Evolutionary conservation across 208 protist genomes (phyloP).

Genomic region (Trichomonas gallinae): DNA sequence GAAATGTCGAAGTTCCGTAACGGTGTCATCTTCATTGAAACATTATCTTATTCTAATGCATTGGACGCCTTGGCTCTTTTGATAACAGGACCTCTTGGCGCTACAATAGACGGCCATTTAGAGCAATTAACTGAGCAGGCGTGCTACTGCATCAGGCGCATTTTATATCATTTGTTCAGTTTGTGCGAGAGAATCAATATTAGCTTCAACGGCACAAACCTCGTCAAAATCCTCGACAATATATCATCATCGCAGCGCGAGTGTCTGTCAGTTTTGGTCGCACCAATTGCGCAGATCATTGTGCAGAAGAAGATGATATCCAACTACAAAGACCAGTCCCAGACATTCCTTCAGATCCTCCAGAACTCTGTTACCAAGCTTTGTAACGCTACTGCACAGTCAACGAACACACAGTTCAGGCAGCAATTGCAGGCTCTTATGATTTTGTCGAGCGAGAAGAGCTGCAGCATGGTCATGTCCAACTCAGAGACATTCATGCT

Average conservation of each 20-base stretch:
- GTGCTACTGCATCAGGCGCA: background rate
- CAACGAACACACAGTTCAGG: background rate
- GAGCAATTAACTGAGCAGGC: background rate
- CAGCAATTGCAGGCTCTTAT: background rate
- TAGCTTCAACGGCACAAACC: background rate
- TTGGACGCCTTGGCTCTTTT: background rate
- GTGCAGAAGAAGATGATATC: background rate
- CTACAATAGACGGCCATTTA: background rate
- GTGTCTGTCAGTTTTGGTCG: background rate
- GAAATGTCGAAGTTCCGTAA: background rate
- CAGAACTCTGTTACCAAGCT: background rate
- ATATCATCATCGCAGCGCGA: background rate
- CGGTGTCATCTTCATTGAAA: background rate
- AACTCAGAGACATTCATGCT: background rate
- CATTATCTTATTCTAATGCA: background rate
- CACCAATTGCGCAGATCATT: background rate
- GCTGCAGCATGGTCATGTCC: background rate
- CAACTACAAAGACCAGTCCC: background rate
- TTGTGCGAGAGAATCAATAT: background rate
- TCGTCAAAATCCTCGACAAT: background rate
- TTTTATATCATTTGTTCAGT: background rate
- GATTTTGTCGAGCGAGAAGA: background rate
- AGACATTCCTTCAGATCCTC: background rate
- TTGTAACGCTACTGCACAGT: background rate
- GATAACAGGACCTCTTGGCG: background rate